Base-by-base conservation (phyloP, 1,139 yeast species). In the Scheffersomyces lignicola region DNA sequence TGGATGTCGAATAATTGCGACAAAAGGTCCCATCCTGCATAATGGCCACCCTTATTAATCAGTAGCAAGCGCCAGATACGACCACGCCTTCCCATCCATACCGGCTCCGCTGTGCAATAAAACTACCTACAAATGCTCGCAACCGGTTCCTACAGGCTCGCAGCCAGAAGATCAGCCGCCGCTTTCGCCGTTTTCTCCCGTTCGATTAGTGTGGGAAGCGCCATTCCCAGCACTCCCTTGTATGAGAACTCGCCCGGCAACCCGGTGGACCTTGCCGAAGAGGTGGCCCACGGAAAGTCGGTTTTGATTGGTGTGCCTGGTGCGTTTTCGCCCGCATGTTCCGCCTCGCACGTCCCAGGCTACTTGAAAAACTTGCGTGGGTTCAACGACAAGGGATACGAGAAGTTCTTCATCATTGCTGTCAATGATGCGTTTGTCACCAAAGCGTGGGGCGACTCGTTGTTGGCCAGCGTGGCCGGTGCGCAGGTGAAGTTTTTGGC, bases 391-490 rank as follows among this genome's bases (percentile, higher is more conserved):
- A 83, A 84, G 63, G 96, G 96, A 7, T 69, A 78, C 60, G 63
- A 70, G 28, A 54, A 63, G 34, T 60, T 88, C 38, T 79, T 69
- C 48, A 77, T 89, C 31, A 78, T 89, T 31, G 73, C 95, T 14
- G 95, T 87, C 32, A 88, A 89, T 58, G 96, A 88, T 56, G 76
- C 92, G 3, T 88, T 88, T 58, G 96, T 87, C 33, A 78, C 84
- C 52, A 77, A 78, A 50, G 90, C 94, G 11, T 46, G 47, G 47
- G 47, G 50, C 13, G 47, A 45, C 7, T 16, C 30, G 13, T 43
- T 46, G 27, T 40, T 42, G 24, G 31, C 36, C 15, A 32, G 36
- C 12, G 60, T 60, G 23, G 71, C 71, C 38, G 48, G 52, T 18
- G 53, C 51, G 15, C 56, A 62, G 44, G 58, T 81, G 39, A 72